phyloP scores from a whole-genome alignment of 2,329 filamentous ascomycete genomes.

The Nemania sp. region DNA sequence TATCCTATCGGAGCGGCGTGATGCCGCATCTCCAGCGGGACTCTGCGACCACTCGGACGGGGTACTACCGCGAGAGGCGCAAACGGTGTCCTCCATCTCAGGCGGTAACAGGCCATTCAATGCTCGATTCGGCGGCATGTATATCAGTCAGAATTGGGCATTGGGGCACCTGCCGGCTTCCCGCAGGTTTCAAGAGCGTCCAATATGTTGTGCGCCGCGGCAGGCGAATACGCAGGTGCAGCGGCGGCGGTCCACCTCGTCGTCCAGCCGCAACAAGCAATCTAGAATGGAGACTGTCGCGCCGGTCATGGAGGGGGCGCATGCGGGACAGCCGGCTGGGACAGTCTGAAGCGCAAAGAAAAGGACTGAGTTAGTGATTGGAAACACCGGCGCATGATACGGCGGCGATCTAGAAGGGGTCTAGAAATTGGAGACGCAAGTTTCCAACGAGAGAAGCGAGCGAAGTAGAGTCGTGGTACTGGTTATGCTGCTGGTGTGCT shows the following conservation, averaged over 20 bases:
- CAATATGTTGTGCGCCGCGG: slow-evolving; percentile 28
- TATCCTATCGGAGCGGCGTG: slow-evolving; percentile 29
- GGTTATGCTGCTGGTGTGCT: too few species aligned
- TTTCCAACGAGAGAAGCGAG: slow-evolving; percentile 17
- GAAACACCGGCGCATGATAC: slow-evolving; percentile 32
- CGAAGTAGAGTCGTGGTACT: slow-evolving; percentile 17
- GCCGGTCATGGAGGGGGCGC: slow-evolving; percentile 33
- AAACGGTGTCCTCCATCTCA: slow-evolving; percentile 51
- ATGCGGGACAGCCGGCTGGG: slow-evolving; percentile 28
- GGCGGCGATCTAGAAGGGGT: slow-evolving; percentile 20
- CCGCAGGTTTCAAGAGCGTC: slow-evolving; percentile 25
- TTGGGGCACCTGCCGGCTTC: slow-evolving; percentile 32
- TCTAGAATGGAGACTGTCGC: slow-evolving; percentile 27
- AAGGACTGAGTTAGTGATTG: slow-evolving; percentile 26
- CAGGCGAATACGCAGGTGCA: slow-evolving; percentile 27
- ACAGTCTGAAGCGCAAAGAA: slow-evolving; percentile 18
- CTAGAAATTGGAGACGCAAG: slow-evolving; percentile 21
- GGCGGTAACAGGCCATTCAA: slow-evolving; percentile 49
- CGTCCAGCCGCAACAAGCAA: slow-evolving; percentile 31
- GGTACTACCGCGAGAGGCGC: slow-evolving; percentile 43
- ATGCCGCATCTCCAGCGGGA: slow-evolving; percentile 36
- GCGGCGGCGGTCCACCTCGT: slow-evolving; percentile 28
- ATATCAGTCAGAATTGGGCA: slow-evolving; percentile 38
- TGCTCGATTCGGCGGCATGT: slow-evolving; percentile 48
- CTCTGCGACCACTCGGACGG: slow-evolving; percentile 41